A percentile compares a stretch with the other conserved stretches of the same genome.
Conservation (phyloP, 1,284 basidiomycete species). For the Heterobasidion occidentale region DNA sequence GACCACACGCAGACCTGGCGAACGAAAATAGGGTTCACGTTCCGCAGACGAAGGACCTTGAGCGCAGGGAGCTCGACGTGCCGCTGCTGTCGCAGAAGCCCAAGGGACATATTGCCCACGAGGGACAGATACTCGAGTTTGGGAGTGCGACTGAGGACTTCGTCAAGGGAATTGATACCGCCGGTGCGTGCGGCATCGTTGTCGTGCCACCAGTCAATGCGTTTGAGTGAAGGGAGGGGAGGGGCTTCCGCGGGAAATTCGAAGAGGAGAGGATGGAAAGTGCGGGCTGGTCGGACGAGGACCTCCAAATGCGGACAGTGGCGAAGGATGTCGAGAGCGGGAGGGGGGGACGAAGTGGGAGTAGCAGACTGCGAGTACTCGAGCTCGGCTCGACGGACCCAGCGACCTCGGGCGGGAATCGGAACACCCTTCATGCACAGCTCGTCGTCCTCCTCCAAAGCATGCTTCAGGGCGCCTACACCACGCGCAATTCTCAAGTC, state of each 20-base stretch:
- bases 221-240: constrained; percentile 41
- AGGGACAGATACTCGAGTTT: constrained; percentile 51
- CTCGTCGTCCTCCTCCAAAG: constrained; percentile 16
- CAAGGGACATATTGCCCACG: constrained; percentile 36
- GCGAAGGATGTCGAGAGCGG: constrained; percentile 34
- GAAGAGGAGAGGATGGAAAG: constrained; percentile 31
- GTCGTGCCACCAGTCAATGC: constrained; percentile 49
- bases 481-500: constrained; percentile 34
- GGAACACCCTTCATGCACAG: neutral
- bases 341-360: constrained; percentile 19
- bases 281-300: constrained; percentile 40
- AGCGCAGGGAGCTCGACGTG: constrained; percentile 28
- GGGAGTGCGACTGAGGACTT: constrained; percentile 44
- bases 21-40: constrained; percentile 39
- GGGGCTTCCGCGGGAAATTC: constrained; percentile 41
- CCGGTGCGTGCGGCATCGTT: constrained; percentile 50
- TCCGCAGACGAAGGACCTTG: constrained; percentile 43
- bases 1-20: constrained; percentile 42
- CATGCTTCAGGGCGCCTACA: constrained; percentile 27
- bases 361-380: constrained; percentile 48
- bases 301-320: constrained; percentile 44
- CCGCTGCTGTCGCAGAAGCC: constrained; percentile 14
- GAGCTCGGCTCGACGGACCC: constrained; percentile 50
- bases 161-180: constrained; percentile 53
- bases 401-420: constrained; percentile 16